Conservation (phyloP, 1,284 basidiomycete species). For the Trichosporon faecale region DNA sequence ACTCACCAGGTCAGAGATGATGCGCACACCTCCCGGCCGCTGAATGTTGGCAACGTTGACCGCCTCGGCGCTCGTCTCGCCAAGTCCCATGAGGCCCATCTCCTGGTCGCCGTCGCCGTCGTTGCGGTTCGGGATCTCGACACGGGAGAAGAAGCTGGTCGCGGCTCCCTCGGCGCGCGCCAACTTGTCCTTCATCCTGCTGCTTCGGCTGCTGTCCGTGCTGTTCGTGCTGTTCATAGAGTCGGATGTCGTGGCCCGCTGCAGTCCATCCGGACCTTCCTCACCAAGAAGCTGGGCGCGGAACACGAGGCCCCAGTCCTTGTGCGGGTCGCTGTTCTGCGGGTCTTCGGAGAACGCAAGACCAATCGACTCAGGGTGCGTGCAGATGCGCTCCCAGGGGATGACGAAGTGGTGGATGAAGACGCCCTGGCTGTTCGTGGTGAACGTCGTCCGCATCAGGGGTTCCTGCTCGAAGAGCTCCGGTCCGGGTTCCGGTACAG, state of each 20-base stretch:
- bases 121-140: conserved; percentile 23
- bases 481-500: conserved; percentile 28
- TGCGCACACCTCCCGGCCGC: conserved; percentile 56
- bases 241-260: conserved; percentile 6
- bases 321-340: conserved; percentile 49
- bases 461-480: conserved; percentile 51
- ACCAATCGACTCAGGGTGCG: conserved; percentile 60
- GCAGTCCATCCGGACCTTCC: conserved; percentile 13
- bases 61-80: conserved; percentile 24
- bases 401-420: conserved; percentile 65
- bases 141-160: conserved; percentile 17
- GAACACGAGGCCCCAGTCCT: conserved; percentile 27
- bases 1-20: conserved; percentile 75
- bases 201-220: not conserved
- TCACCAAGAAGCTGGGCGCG: conserved; percentile 28
- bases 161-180: conserved; percentile 9
- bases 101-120: conserved; percentile 25
- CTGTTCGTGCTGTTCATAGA: conserved; percentile 5
- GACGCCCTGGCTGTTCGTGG: conserved; percentile 65
- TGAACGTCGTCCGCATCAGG: conserved; percentile 57
- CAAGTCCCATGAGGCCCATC: conserved; percentile 29
- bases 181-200: not conserved
- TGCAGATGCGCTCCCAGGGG: conserved; percentile 65
- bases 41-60: conserved; percentile 30
- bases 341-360: conserved; percentile 60